Evolutionary conservation across 2,329 filamentous ascomycete genomes (phyloP).

Genomic region (Diplodia intermedia): DNA sequence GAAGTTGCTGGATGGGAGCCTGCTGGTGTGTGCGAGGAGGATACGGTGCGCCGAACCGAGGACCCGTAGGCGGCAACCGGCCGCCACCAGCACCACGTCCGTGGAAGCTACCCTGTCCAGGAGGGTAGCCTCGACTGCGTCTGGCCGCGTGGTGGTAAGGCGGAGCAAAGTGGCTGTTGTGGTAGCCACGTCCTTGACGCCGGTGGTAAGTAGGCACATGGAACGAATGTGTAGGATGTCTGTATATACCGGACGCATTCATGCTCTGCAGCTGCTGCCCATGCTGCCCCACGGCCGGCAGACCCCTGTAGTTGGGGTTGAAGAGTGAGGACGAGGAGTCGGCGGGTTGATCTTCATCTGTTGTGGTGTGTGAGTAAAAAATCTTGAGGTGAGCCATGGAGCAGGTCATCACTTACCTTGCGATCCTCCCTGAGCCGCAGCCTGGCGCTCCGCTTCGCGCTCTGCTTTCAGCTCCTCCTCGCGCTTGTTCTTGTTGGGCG

Average conservation of each 20-base stretch:
- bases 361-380: background rate
- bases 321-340: background rate
- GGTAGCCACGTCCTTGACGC: background rate
- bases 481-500: background rate
- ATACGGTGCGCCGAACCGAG: background rate
- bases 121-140: background rate
- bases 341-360: background rate
- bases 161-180: background rate
- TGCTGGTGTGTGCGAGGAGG: background rate
- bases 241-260: background rate
- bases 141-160: background rate
- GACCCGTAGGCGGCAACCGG: no score
- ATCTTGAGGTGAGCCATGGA: fast-evolving
- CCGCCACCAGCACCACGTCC: background rate
- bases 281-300: background rate
- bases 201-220: background rate
- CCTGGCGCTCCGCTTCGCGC: no score
- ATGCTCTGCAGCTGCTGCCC: background rate
- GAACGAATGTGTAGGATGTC: background rate
- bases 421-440: background rate
- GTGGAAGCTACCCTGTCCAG: background rate
- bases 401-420: background rate
- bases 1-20: no score
- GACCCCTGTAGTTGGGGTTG: background rate
- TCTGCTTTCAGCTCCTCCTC: background rate